These are phyloP conservation scores for Daldinia grandis DNA, from an alignment of 495 filamentous ascomycete genomes.

Conservation along the genomic window DNA sequence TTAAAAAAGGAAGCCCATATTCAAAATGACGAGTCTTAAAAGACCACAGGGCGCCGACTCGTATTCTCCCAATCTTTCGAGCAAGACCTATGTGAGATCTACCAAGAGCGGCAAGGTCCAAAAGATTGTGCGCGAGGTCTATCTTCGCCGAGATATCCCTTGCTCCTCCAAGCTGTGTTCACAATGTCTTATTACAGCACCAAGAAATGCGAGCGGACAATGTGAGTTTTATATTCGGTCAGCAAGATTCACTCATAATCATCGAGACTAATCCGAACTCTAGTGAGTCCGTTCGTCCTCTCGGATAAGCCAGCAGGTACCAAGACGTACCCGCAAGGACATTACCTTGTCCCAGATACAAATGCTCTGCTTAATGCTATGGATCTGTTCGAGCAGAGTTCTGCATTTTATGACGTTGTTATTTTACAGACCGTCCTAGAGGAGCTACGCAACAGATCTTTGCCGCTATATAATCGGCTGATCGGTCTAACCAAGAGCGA, in stretches of 20 bases:
- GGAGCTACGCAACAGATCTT: constrained; percentile 89
- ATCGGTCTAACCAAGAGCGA: constrained; percentile 89
- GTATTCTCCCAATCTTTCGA: constrained; percentile 78
- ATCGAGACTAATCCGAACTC: constrained; percentile 37
- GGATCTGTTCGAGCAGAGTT: constrained; percentile 92
- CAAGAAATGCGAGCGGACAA: constrained; percentile 78
- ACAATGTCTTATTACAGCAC: constrained; percentile 72
- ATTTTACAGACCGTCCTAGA: constrained; percentile 95
- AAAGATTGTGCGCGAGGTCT: constrained; percentile 97
- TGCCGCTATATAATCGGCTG: constrained; percentile 94
- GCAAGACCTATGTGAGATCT: constrained; percentile 92
- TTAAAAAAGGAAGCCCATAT: neutral
- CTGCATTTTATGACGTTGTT: constrained; percentile 93
- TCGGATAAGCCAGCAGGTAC: constrained; percentile 87
- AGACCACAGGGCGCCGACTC: constrained; percentile 73
- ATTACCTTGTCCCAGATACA: constrained; percentile 95
- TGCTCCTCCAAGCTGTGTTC: constrained; percentile 93
- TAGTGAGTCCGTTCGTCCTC: constrained; percentile 83
- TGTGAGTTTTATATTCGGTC: constrained; percentile 55
- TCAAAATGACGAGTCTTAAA: constrained; percentile 88
- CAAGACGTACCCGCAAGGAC: constrained; percentile 79
- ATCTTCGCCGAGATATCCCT: constrained; percentile 94
- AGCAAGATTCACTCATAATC: neutral
- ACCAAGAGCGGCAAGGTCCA: constrained; percentile 95
- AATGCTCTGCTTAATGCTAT: constrained; percentile 95